Evolutionary conservation across 2,329 filamentous ascomycete species (phyloP).

Genomic region (Penicillium psychrosexuale): DNA sequence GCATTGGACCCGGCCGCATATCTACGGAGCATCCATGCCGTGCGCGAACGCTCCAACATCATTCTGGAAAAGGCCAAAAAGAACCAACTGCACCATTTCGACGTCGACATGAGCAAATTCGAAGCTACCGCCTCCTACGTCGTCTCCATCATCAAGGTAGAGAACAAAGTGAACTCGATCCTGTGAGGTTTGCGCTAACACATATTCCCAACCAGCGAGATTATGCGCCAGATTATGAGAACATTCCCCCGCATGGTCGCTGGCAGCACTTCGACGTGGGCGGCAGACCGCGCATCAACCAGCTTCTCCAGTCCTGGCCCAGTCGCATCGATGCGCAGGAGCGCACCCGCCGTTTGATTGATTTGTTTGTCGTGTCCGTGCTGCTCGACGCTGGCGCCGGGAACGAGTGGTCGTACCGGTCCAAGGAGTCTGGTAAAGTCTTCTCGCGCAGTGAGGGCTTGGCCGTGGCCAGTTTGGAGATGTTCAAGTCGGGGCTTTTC

Average conservation of each 20-base stretch:
- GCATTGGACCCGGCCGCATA: conserved; percentile 84
- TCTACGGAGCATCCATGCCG: conserved; percentile 81
- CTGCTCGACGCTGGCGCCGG: conserved; percentile 74
- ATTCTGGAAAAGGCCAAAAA: conserved; percentile 72
- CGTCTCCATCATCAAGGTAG: conserved; percentile 88
- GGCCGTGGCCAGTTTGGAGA: conserved; percentile 73
- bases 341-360: conserved; percentile 55
- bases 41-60: conserved; percentile 73
- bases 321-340: conserved; percentile 49
- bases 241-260: conserved; percentile 77
- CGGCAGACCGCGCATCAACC: conserved; percentile 51
- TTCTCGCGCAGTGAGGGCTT: conserved; percentile 87
- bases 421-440: conserved; percentile 76
- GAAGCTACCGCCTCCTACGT: conserved; percentile 80
- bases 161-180: conserved; percentile 16
- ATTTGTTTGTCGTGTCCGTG: conserved; percentile 62
- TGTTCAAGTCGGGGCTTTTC: conserved; percentile 91
- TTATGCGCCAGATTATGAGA: conserved; percentile 64
- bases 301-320: conserved; percentile 52
- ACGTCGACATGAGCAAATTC: conserved; percentile 83
- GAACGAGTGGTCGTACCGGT: conserved; percentile 88
- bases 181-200: conserved; percentile 6
- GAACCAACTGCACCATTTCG: conserved; percentile 79
- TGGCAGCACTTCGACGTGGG: conserved; percentile 65
- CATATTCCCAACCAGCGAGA: conserved; percentile 55